Conservation (phyloP, 108 stramenopile species). For the Hondaea fermentalgiana region DNA sequence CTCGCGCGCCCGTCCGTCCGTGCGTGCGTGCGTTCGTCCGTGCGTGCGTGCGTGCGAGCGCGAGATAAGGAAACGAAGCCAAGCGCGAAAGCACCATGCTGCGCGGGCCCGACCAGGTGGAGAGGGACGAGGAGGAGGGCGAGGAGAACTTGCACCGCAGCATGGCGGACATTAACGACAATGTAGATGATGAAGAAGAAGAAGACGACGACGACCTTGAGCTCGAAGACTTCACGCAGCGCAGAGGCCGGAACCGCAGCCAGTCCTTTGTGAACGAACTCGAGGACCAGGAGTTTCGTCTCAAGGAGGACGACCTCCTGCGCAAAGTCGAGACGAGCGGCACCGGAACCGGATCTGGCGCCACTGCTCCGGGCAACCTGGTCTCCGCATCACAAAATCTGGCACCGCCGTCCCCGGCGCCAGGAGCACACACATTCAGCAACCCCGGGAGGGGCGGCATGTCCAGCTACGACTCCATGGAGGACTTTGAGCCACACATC, state of each 20-base stretch:
- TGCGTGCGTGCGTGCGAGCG: too few species aligned
- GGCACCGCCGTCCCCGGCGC: too few species aligned
- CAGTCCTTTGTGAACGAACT: slow-evolving; percentile 4
- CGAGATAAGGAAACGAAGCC: background rate
- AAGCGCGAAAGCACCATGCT: background rate
- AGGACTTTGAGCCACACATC: background rate
- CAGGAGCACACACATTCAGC: too few species aligned
- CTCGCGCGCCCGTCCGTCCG: too few species aligned
- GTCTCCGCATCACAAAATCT: too few species aligned
- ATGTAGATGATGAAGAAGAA: background rate
- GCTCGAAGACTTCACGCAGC: background rate
- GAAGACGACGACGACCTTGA: background rate
- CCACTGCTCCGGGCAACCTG: too few species aligned
- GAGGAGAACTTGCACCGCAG: background rate
- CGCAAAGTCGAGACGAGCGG: background rate
- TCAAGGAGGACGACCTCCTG: background rate
- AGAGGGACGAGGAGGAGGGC: background rate
- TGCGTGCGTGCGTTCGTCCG: too few species aligned
- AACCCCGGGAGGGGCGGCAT: background rate
- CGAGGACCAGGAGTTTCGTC: background rate
- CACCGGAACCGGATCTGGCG: too few species aligned
- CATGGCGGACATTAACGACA: background rate
- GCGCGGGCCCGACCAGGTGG: background rate
- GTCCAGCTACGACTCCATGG: slow-evolving; percentile 1
- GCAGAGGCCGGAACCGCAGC: background rate